phyloP scores from a whole-genome alignment of 78 protist genomes.

The Planoprotostelium fungivorum region DNA sequence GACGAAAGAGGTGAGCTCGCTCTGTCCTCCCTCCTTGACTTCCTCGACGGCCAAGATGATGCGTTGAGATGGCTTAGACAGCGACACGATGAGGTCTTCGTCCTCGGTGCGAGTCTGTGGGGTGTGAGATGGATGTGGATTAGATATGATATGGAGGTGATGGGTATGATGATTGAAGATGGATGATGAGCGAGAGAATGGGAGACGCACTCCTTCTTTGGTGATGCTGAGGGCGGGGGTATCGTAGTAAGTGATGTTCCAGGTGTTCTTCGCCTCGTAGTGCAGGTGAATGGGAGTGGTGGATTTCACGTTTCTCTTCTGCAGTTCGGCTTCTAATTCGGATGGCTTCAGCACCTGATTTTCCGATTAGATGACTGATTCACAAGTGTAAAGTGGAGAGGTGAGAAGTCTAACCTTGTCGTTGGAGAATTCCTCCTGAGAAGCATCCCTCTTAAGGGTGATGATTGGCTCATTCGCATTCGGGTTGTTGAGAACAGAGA shows the following conservation, averaged over 20 bases:
- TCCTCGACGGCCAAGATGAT: constrained; percentile 39
- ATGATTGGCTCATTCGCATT: constrained; percentile 17
- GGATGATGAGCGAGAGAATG: background rate
- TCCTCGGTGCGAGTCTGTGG: constrained; percentile 18
- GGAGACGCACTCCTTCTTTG: background rate
- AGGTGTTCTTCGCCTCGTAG: constrained; percentile 27
- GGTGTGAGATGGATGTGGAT: too few species aligned
- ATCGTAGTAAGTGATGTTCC: constrained; percentile 44
- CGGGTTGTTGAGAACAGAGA: constrained; percentile 31
- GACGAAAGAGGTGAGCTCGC: constrained; percentile 28
- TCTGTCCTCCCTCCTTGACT: background rate
- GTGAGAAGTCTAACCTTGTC: background rate
- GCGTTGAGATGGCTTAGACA: constrained; percentile 13
- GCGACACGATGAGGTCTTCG: constrained; percentile 9
- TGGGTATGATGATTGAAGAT: background rate
- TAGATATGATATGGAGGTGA: constrained; percentile 3
- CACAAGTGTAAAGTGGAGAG: background rate
- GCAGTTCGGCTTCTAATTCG: constrained; percentile 10
- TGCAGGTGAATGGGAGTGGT: constrained; percentile 25
- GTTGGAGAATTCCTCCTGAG: background rate
- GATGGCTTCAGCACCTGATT: constrained; percentile 7
- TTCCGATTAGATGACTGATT: too few species aligned
- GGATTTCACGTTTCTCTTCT: constrained; percentile 14
- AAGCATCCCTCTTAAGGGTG: constrained; percentile 41
- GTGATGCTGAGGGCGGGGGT: constrained; percentile 11